phyloP scores from a whole-genome alignment of 345 rosid species.

The Salix arbutifolia region DNA sequence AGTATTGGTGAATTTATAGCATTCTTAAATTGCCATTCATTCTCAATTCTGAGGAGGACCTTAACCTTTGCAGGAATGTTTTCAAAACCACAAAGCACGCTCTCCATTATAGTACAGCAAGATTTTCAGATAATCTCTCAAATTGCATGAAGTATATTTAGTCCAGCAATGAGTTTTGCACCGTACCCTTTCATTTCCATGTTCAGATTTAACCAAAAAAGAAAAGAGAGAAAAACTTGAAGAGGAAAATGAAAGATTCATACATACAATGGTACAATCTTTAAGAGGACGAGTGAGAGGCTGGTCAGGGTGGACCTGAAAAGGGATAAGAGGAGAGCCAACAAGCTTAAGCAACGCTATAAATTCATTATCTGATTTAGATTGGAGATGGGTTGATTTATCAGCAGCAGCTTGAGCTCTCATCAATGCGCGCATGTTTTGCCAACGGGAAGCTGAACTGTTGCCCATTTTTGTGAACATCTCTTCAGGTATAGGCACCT shows the following conservation, averaged over 20 bases:
- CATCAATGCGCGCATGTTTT: conserved; percentile 70
- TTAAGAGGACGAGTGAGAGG: conserved; percentile 45
- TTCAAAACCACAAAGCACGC: neutral
- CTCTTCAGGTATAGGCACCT: conserved; percentile 73
- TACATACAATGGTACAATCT: conserved; percentile 61
- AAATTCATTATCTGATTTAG: conserved; percentile 74
- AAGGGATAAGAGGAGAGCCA: conserved; percentile 85
- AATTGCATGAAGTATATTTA: neutral
- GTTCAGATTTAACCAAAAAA: neutral
- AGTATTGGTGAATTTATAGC: neutral
- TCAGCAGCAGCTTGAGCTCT: conserved; percentile 40
- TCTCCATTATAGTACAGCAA: neutral
- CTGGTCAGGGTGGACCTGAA: conserved; percentile 49
- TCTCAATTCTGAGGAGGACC: neutral
- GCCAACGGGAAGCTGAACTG: conserved; percentile 65
- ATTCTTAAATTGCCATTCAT: neutral
- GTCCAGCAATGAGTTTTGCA: neutral
- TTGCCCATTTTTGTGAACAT: conserved; percentile 66
- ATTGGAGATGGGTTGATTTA: conserved; percentile 47
- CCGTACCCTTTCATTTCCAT: neutral
- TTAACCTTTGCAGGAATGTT: neutral
- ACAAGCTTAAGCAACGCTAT: conserved; percentile 88
- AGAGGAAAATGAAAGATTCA: neutral
- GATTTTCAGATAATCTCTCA: neutral
- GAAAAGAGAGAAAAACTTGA: neutral